Evolutionary conservation across 257 asterid species (phyloP), one percentile per base, ranked within the genome.

Genomic region (Nicotiana knightiana): DNA sequence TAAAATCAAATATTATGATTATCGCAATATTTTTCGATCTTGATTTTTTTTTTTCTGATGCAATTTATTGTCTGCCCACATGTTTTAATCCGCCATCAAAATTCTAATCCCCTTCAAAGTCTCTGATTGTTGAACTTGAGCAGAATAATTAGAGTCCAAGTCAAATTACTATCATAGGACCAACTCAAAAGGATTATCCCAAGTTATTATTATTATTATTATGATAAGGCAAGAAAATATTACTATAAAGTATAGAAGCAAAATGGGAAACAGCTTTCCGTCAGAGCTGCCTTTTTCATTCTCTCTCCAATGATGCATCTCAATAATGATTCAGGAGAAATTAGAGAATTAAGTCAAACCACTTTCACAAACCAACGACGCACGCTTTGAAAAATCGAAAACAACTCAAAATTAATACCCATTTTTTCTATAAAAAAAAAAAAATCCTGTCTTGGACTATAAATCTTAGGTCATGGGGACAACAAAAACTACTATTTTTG

Each of bases 291-390:
- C 16, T 37, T 48, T 43, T 66, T 59, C 64, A 83, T 33, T 68
- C 70, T 78, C 83, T 79, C 80, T n/a, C 66, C 86, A 81, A 86
- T 85, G 71, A 84, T 86, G 54, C 62, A 64, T 64, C 57, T 48
- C 85, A 85, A 89, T 88, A 55, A 91, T 86, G 67, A 84, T 61
- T 75, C 67, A 30, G 82, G 63, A 81, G 88, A 83, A 86, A 21
- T 68, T 24, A 77, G 76, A 71, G 54, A 86, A 30, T 51, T 51
- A 88, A 81, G 84, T 79, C 85, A 87, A 84, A 84, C 81, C 82
- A 55, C 89, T 84, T 85, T 82, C 10, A 77, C 77, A 81, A 87
- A 70, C 67, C 87, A 84, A 84, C 85, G 73, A 77, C 83, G 32
- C 82, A 39, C 37, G 43, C 61, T 67, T 67, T 39, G 32, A 63